Evolutionary conservation across 2,329 filamentous ascomycete species (phyloP).

Genomic region (Trichoderma lentiforme): DNA sequence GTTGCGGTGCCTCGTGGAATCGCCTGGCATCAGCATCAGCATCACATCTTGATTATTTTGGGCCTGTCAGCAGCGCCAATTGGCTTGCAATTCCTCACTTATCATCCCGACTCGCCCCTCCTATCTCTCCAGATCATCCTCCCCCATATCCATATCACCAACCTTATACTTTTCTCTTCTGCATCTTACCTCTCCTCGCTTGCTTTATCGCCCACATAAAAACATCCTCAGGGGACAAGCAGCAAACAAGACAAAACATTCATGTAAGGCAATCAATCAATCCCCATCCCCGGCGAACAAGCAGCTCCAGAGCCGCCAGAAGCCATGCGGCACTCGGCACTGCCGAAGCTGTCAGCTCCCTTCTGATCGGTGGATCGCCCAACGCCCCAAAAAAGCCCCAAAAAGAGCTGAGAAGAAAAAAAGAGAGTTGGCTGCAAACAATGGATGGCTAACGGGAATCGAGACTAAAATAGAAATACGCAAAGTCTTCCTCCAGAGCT

Average conservation of each 20-base stretch:
- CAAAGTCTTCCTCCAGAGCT: neutral
- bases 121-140: neutral
- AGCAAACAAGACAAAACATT: neutral
- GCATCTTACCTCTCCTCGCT: neutral
- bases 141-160: neutral
- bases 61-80: slow-evolving; percentile 8
- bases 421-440: neutral
- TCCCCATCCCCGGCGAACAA: neutral
- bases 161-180: neutral
- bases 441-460: neutral
- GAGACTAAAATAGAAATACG: slow-evolving; percentile 13
- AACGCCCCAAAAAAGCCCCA: neutral
- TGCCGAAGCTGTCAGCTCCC: slow-evolving; percentile 17
- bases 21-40: slow-evolving; percentile 5
- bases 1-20: neutral
- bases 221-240: neutral
- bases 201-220: neutral
- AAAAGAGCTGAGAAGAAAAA: neutral
- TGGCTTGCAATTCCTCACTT: neutral
- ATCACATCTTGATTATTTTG: neutral
- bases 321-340: slow-evolving; percentile 3
- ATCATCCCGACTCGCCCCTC: neutral
- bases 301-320: neutral
- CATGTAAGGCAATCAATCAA: neutral
- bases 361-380: neutral